phyloP scores from a whole-genome alignment of 306 rosid species.

The Sesbania bispinosa region DNA sequence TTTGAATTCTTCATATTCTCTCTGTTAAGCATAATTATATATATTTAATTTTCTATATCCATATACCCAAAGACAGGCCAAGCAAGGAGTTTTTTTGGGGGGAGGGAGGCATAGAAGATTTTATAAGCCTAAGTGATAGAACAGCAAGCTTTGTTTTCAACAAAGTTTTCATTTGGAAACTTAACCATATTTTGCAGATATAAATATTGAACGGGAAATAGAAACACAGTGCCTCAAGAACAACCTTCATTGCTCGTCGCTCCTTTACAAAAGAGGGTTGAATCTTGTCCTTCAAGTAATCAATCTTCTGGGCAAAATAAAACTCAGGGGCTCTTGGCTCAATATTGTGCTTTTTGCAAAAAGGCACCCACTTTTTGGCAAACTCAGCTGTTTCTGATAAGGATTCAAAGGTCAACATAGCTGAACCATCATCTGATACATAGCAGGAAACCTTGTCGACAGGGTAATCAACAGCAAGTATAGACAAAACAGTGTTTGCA shows the following conservation, averaged over 20 bases:
- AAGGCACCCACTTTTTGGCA: conserved; percentile 98
- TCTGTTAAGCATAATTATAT: conserved; percentile 48
- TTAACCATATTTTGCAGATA: not conserved
- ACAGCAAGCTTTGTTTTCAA: not conserved
- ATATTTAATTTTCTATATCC: not conserved
- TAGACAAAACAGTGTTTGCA: conserved; percentile 98
- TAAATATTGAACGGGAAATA: conserved; percentile 5
- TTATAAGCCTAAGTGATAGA: not conserved
- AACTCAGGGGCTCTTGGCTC: conserved; percentile 99
- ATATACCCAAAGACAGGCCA: not conserved
- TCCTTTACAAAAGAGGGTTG: conserved; percentile 98
- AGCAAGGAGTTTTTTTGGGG: not conserved
- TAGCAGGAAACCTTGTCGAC: conserved; percentile 99
- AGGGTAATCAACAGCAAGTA: conserved; percentile 96
- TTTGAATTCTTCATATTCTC: conserved; percentile 98
- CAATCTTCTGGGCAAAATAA: conserved; percentile 93
- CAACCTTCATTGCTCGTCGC: conserved; percentile 96
- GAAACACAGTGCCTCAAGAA: conserved; percentile 12
- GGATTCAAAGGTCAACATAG: conserved; percentile 95
- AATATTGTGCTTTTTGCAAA: conserved; percentile 89
- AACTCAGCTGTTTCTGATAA: conserved; percentile 99
- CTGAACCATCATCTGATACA: conserved; percentile 99
- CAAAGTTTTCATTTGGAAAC: not conserved
- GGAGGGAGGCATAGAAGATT: not conserved
- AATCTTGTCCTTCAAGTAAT: conserved; percentile 96